Base-by-base conservation (phyloP, 768 basidiomycete genomes). In the Filobasidium floriforme region DNA sequence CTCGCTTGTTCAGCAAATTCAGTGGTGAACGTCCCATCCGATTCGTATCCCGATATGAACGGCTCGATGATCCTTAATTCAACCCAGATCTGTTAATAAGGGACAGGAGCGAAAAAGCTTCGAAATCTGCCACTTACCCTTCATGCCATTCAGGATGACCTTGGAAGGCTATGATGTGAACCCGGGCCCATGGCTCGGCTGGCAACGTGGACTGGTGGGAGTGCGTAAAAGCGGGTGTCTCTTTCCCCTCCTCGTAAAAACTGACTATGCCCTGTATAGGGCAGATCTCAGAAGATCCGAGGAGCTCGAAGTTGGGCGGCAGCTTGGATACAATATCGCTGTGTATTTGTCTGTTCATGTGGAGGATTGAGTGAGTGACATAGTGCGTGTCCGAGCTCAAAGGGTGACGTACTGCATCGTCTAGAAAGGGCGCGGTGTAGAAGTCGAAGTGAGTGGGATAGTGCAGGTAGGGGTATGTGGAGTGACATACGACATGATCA, bases 341-440 rank as follows among this genome's bases (percentile, higher is more conserved):
- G 67, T 74, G 73, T 24, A 74, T 74, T 66, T 74, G 73, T 62
- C n/a, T n/a, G n/a, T n/a, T n/a, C n/a, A n/a, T n/a, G n/a, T n/a
- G n/a, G n/a, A n/a, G n/a, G n/a, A n/a, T n/a, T n/a, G n/a, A n/a
- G n/a, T n/a, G n/a, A n/a, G n/a, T n/a, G n/a, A n/a, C n/a, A n/a
- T n/a, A n/a, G n/a, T n/a, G n/a, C n/a, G n/a, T n/a, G n/a, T n/a
- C n/a, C n/a, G n/a, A n/a, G n/a, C n/a, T n/a, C n/a, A n/a, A n/a
- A n/a, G n/a, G n/a, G n/a, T n/a, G n/a, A n/a, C n/a, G n/a, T n/a
- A n/a, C n/a, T n/a, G n/a, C n/a, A n/a, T n/a, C n/a, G n/a, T n/a
- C n/a, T n/a, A n/a, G n/a, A n/a, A n/a, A n/a, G n/a, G n/a, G n/a
- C n/a, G n/a, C n/a, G n/a, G n/a, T n/a, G n/a, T n/a, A n/a, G n/a